These are phyloP conservation scores for Bolboschoenus planiculmis DNA, from an alignment of 176 grass and related monocot species.

Conservation along the genomic window DNA sequence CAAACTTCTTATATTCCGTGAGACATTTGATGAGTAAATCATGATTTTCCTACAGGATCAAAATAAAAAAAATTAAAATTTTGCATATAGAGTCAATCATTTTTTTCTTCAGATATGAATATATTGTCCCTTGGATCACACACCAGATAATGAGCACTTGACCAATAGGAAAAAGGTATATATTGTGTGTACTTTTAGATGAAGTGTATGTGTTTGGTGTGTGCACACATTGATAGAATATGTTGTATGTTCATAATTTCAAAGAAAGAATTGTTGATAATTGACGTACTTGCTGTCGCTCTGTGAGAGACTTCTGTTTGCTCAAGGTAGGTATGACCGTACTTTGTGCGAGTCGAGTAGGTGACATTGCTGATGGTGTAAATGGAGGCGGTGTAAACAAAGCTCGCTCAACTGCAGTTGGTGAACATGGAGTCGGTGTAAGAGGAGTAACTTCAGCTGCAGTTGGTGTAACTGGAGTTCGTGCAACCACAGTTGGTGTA, in stretches of 20 bases:
- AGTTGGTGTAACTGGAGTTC: background rate
- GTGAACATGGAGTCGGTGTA: background rate
- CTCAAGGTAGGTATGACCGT: conserved; percentile 44
- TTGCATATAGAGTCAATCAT: background rate
- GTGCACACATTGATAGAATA: conserved; percentile 1
- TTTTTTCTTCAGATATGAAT: too few relatives aligned
- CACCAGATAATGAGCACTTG: background rate
- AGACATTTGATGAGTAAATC: conserved; percentile 80
- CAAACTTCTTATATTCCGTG: conserved; percentile 58
- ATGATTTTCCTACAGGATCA: conserved; percentile 68
- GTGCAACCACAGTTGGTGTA: background rate
- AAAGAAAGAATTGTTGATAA: background rate
- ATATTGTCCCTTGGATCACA: conserved; percentile 14
- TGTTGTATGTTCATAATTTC: background rate
- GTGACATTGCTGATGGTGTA: background rate
- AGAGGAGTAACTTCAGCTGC: background rate
- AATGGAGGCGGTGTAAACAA: conserved; percentile 1
- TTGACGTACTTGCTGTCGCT: conserved; percentile 63
- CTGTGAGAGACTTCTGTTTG: conserved; percentile 77
- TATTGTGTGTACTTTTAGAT: conserved; percentile 2
- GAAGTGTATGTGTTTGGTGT: conserved; percentile 2
- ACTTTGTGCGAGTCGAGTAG: background rate
- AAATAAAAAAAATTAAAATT: conserved; percentile 5
- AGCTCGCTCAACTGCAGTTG: conserved; percentile 2
- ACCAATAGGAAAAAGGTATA: too few relatives aligned